Evolutionary conservation across 2,329 filamentous ascomycete species (phyloP).

Genomic region (Ascochyta fabae): DNA sequence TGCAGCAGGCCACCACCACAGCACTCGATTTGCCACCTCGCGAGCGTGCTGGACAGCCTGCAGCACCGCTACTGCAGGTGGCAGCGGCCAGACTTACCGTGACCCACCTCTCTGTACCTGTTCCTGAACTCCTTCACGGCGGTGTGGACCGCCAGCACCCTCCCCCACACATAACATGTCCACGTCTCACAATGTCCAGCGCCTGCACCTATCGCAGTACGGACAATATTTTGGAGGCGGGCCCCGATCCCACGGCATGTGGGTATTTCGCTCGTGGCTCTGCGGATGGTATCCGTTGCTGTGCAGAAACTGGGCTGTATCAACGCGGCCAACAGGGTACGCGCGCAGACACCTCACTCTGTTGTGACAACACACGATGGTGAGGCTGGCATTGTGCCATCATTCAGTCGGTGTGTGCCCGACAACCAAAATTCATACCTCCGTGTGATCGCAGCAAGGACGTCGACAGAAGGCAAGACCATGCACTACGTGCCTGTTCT

Average conservation of each 20-base stretch:
- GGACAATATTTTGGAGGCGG: constrained; percentile 15
- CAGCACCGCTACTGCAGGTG: constrained; percentile 41
- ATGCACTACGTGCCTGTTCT: constrained; percentile 5
- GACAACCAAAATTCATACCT: constrained; percentile 9
- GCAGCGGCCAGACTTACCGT: constrained; percentile 26
- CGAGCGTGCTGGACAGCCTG: constrained; percentile 24
- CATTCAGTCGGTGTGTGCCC: constrained; percentile 17
- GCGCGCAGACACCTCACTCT: constrained; percentile 8
- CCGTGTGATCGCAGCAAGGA: constrained; percentile 20
- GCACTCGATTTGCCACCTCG: constrained; percentile 31
- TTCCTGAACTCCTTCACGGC: constrained; percentile 34
- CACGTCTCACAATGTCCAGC: constrained; percentile 8
- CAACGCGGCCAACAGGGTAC: constrained; percentile 15
- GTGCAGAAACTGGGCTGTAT: constrained; percentile 25
- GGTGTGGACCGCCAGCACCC: constrained; percentile 39
- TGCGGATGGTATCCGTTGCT: constrained; percentile 25
- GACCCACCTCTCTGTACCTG: constrained; percentile 36
- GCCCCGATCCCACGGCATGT: constrained; percentile 22
- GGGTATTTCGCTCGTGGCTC: constrained; percentile 20
- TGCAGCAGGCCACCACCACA: constrained; percentile 31
- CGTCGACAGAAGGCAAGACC: background rate
- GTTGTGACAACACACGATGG: constrained; percentile 15
- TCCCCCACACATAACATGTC: constrained; percentile 33
- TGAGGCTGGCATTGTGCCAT: constrained; percentile 10
- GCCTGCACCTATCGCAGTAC: constrained; percentile 28